Evolutionary conservation across 371 early-diverging fungal species (phyloP).

Genomic region (Mortierella sp.): DNA sequence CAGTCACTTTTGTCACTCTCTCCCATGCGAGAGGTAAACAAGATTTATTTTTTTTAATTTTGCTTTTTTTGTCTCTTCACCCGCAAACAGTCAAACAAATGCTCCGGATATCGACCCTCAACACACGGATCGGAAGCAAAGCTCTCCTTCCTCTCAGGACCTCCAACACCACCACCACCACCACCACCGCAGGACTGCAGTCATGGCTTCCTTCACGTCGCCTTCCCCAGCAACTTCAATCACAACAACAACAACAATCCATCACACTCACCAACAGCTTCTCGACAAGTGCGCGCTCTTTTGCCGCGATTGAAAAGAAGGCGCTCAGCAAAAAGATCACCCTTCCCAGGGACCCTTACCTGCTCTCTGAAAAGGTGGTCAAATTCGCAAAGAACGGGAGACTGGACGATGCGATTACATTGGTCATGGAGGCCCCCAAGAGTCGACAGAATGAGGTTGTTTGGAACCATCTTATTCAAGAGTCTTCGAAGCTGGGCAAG

Average conservation of each 20-base stretch:
- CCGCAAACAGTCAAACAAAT: neutral
- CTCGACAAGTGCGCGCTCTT: neutral
- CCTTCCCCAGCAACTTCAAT: neutral
- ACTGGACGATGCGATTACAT: slow-evolving; percentile 59
- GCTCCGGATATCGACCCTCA: slow-evolving; percentile 6
- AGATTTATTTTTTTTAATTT: neutral
- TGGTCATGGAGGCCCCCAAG: slow-evolving; percentile 57
- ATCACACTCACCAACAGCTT: neutral
- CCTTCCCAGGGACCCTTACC: slow-evolving; percentile 60
- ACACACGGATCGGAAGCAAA: neutral
- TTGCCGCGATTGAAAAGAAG: slow-evolving; percentile 29
- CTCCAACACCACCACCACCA: neutral
- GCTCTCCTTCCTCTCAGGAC: neutral
- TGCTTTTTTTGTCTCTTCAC: neutral
- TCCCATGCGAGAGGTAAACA: neutral
- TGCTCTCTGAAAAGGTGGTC: slow-evolving; percentile 56
- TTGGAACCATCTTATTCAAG: slow-evolving; percentile 65
- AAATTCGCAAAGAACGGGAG: slow-evolving; percentile 48
- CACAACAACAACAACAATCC: neutral
- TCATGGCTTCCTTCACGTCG: neutral
- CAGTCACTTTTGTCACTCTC: neutral
- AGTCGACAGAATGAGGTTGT: slow-evolving; percentile 60
- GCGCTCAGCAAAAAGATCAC: slow-evolving; percentile 41
- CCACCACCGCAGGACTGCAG: neutral
- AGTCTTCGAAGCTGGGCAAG: slow-evolving; percentile 51